A percentile compares a stretch with the other conserved stretches of the same genome.
phyloP scores from a whole-genome alignment of 371 early-diverging fungal species.

The Apophysomyces sp. region DNA sequence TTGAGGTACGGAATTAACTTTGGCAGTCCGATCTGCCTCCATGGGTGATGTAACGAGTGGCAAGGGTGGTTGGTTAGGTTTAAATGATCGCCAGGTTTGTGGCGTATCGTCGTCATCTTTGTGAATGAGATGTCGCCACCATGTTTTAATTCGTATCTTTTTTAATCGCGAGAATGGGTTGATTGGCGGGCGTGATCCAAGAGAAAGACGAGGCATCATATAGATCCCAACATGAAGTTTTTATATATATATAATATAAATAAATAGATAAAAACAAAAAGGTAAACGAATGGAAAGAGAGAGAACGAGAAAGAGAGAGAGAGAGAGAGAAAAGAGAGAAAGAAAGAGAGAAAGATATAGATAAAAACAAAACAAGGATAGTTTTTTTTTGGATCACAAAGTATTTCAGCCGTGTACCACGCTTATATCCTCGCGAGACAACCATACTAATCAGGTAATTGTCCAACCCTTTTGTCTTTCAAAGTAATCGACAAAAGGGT shows the following conservation, averaged over 20 bases:
- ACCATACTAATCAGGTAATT: not conserved
- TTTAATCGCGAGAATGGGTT: not conserved
- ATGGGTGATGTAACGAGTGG: not conserved
- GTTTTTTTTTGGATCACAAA: not conserved
- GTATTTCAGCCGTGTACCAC: conserved; percentile 2
- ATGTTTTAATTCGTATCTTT: not conserved
- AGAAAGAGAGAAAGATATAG: not conserved
- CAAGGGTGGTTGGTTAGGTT: not conserved
- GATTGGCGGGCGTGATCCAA: not conserved
- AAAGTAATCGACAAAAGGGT: not conserved
- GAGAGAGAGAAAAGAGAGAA: not conserved
- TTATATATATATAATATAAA: too few relatives aligned
- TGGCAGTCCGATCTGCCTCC: not conserved
- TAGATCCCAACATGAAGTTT: not conserved
- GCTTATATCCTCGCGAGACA: not conserved
- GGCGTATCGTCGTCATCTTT: not conserved
- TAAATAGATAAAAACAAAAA: not conserved
- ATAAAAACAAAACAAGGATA: not conserved
- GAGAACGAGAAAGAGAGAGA: not conserved
- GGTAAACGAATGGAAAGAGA: not conserved
- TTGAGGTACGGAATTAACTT: not conserved
- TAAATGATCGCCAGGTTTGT: not conserved
- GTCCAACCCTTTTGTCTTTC: conserved; percentile 2
- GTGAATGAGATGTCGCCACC: not conserved
- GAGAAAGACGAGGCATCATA: not conserved